A percentile compares a stretch with the other conserved stretches of the same genome.
phyloP scores from a whole-genome alignment of 176 grass and related monocot species.

The Paspalum notatum region DNA sequence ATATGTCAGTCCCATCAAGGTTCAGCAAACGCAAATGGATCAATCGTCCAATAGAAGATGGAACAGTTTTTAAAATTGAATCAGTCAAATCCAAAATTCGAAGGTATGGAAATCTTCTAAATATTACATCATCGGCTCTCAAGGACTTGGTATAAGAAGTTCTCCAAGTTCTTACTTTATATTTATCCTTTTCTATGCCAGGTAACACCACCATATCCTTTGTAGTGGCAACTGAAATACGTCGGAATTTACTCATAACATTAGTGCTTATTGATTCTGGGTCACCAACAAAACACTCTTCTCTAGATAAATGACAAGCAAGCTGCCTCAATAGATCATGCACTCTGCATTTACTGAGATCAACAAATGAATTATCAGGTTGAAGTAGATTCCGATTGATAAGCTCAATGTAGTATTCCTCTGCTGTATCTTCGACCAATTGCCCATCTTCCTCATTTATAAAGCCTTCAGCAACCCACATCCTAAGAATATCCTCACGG shows the following conservation, averaged over 20 bases:
- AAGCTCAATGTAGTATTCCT: slow-evolving; percentile 45
- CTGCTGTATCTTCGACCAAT: slow-evolving; percentile 39
- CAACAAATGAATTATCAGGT: neutral
- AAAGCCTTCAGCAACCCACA: slow-evolving; percentile 46
- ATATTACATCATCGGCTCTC: neutral
- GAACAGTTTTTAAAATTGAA: neutral
- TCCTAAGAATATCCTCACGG: neutral
- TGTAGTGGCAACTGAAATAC: neutral
- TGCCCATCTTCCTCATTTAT: neutral
- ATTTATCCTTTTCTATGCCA: neutral
- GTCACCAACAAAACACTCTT: slow-evolving; percentile 18
- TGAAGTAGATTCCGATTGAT: slow-evolving; percentile 39
- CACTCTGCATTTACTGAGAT: neutral
- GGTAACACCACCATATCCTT: neutral
- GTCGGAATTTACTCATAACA: neutral
- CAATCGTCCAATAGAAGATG: neutral
- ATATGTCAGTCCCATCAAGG: neutral
- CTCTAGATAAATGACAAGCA: slow-evolving; percentile 18
- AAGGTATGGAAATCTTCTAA: neutral
- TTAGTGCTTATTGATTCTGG: neutral
- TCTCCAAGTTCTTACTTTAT: slow-evolving; percentile 9
- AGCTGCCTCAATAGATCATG: slow-evolving; percentile 38
- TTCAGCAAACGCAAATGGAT: neutral
- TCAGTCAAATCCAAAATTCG: neutral
- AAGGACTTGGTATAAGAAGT: neutral